These are phyloP conservation scores for Sporopachydermia quercuum DNA, from an alignment of 805 yeast species.

Conservation along the genomic window DNA sequence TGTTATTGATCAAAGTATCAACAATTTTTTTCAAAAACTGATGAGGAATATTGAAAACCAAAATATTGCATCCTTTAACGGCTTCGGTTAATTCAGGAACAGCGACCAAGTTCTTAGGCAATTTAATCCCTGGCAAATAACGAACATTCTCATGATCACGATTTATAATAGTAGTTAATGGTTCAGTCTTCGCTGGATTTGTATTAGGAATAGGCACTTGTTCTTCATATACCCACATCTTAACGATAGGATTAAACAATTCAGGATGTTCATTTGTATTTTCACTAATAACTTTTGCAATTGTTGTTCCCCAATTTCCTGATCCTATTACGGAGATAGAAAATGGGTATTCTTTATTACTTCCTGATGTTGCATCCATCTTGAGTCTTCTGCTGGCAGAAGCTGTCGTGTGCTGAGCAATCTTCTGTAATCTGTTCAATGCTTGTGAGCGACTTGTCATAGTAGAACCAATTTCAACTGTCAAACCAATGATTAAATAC, in stretches of 20 bases:
- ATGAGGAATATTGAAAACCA: conserved; percentile 93
- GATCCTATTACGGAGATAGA: conserved; percentile 77
- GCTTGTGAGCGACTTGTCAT: neutral
- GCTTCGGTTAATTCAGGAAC: conserved; percentile 71
- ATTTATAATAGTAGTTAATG: conserved; percentile 84
- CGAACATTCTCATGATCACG: conserved; percentile 84
- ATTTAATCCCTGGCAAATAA: conserved; percentile 76
- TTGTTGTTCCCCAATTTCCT: conserved; percentile 97
- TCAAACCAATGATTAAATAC: too few relatives aligned
- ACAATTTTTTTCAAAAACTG: conserved; percentile 78
- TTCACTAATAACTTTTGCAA: conserved; percentile 90
- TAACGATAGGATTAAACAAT: conserved; percentile 57
- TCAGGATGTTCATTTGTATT: conserved; percentile 60
- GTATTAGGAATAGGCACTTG: conserved; percentile 16
- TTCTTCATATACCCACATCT: conserved; percentile 97
- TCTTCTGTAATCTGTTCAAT: neutral
- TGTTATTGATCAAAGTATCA: conserved; percentile 35
- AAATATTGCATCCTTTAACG: conserved; percentile 67
- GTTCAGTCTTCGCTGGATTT: conserved; percentile 42
- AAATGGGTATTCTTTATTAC: conserved; percentile 27
- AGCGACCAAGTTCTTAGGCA: conserved; percentile 80
- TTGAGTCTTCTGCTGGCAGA: neutral
- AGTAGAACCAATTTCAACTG: too few relatives aligned
- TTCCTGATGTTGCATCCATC: neutral
- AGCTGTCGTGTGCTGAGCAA: neutral